Evolutionary conservation across 2,329 filamentous ascomycete genomes (phyloP).

Genomic region (Cladophialophora exuberans): DNA sequence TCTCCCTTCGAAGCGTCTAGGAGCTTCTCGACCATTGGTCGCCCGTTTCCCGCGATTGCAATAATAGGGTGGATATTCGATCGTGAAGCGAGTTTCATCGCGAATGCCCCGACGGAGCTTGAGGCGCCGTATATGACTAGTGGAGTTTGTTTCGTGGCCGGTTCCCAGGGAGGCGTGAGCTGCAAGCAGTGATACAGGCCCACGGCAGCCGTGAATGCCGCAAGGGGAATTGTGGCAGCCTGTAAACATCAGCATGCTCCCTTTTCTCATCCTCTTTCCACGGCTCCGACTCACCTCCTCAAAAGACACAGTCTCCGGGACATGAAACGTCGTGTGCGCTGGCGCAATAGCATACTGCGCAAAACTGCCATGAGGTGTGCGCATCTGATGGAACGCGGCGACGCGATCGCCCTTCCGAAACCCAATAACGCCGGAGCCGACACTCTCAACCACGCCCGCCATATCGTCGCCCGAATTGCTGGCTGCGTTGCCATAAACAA

Average conservation of each 20-base stretch:
- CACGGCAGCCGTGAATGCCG: constrained; percentile 14
- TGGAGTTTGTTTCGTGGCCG: constrained; percentile 21
- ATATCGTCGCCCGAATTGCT: constrained; percentile 32
- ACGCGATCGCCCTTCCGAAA: constrained; percentile 40
- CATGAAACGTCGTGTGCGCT: constrained; percentile 58
- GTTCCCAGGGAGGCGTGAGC: constrained; percentile 15
- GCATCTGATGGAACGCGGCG: constrained; percentile 47
- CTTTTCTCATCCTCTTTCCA: neutral
- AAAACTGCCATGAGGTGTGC: constrained; percentile 53
- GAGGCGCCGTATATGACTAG: constrained; percentile 60
- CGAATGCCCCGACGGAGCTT: constrained; percentile 61
- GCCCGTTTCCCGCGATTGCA: constrained; percentile 55
- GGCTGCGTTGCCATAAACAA: neutral
- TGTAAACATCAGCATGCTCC: neutral
- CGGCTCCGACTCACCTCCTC: constrained; percentile 45
- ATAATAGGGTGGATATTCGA: constrained; percentile 66
- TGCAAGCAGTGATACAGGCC: constrained; percentile 12
- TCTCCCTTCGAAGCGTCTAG: constrained; percentile 59
- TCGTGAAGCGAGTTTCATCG: constrained; percentile 58
- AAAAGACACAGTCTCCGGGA: constrained; percentile 56
- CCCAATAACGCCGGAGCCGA: constrained; percentile 18
- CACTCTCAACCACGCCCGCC: constrained; percentile 36
- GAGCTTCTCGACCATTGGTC: constrained; percentile 35
- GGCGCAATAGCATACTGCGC: constrained; percentile 61
- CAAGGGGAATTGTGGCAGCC: constrained; percentile 23